These are phyloP conservation scores for Rhododendron kiyosumense DNA, from an alignment of 148 eudicot genomes.

Conservation along the genomic window DNA sequence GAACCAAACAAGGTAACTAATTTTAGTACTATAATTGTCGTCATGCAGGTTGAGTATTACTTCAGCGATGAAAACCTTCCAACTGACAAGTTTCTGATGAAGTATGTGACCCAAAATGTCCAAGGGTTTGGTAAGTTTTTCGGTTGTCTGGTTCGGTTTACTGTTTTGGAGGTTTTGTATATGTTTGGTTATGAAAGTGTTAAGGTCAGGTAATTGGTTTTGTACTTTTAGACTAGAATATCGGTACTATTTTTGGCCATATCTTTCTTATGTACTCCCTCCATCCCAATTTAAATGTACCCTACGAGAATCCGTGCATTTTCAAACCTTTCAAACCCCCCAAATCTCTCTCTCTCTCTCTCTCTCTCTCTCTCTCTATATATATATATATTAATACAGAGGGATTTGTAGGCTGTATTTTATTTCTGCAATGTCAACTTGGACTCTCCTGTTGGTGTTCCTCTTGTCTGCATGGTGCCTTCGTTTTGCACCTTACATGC, in stretches of 20 bases:
- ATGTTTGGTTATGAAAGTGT: background rate
- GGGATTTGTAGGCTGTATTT: background rate
- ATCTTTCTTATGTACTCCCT: background rate
- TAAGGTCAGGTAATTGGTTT: background rate
- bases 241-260: background rate
- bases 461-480: background rate
- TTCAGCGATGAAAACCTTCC: conserved; percentile 83
- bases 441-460: background rate
- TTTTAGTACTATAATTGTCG: conserved; percentile 2
- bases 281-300: no score
- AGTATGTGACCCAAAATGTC: conserved; percentile 50
- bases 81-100: conserved; percentile 74
- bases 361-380: no score
- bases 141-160: background rate
- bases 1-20: no score
- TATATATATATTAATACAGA: no score
- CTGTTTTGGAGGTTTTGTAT: background rate
- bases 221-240: background rate
- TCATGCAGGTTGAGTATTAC: conserved; percentile 84
- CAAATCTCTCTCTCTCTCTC: no score
- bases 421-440: background rate
- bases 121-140: conserved; percentile 63
- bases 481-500: background rate
- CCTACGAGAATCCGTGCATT: no score
- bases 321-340: no score